These are phyloP conservation scores for Penicillium sp. DNA, from an alignment of 2,329 filamentous ascomycete species.

Conservation along the genomic window DNA sequence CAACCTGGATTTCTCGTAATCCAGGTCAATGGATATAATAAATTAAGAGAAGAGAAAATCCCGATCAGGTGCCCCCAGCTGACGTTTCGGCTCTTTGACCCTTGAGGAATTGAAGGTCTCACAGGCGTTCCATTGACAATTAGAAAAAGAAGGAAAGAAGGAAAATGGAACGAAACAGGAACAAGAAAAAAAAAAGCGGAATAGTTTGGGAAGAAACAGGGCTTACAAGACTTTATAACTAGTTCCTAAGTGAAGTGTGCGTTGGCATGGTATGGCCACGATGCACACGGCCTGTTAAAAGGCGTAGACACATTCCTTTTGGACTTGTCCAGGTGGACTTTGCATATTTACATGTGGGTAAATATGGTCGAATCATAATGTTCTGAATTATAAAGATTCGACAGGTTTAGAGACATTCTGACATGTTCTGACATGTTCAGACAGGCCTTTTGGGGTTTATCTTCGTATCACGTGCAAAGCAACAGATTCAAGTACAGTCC, in stretches of 20 bases:
- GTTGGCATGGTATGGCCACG: conserved; percentile 12
- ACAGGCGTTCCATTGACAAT: conserved; percentile 9
- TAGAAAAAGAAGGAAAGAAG: background rate
- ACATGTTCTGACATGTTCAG: no score
- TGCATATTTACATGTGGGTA: background rate
- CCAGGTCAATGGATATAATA: background rate
- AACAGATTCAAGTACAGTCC: background rate
- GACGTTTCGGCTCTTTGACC: conserved; percentile 13
- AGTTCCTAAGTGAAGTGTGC: background rate
- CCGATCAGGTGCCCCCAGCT: conserved; percentile 11
- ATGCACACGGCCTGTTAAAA: conserved; percentile 6
- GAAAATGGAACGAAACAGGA: background rate
- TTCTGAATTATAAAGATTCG: background rate
- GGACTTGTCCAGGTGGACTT: background rate
- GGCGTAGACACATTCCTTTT: background rate
- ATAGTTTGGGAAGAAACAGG: background rate
- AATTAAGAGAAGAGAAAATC: background rate
- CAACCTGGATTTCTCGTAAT: background rate
- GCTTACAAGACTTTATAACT: background rate
- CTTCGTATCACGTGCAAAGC: conserved; percentile 6
- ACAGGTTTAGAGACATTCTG: background rate
- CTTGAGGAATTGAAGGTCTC: conserved; percentile 14
- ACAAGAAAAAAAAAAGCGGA: background rate
- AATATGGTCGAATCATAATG: conserved; percentile 1
- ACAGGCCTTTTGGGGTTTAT: background rate